phyloP scores from a whole-genome alignment of 2,329 filamentous ascomycete species.

The Tolypocladium tropicale region DNA sequence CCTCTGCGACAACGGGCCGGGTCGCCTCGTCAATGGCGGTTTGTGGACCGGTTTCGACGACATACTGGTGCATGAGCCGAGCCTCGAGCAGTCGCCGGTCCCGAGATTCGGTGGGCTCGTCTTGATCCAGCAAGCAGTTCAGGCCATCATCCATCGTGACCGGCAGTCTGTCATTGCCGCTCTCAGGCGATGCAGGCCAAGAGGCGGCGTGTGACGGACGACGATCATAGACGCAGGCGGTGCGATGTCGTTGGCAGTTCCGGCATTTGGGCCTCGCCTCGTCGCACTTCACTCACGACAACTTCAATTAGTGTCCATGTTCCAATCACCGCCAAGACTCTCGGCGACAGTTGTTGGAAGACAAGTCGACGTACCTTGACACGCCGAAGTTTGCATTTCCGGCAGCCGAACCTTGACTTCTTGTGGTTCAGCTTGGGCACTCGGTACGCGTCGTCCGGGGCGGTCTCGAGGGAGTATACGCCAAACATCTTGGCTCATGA shows the following conservation, averaged over 20 bases:
- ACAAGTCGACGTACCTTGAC: background rate
- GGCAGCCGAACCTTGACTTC: background rate
- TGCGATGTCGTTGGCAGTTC: background rate
- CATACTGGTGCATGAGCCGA: background rate
- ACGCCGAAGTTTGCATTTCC: background rate
- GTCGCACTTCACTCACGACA: background rate
- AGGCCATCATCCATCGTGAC: background rate
- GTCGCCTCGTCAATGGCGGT: background rate
- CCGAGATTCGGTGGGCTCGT: background rate
- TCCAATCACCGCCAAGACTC: background rate
- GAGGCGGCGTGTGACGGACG: background rate
- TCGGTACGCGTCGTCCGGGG: background rate
- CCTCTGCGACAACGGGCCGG: background rate
- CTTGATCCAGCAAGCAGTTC: background rate
- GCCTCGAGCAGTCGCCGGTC: background rate
- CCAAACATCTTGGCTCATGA: background rate
- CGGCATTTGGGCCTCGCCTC: background rate
- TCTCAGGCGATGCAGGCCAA: background rate
- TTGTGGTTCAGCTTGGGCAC: background rate
- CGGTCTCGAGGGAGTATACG: background rate
- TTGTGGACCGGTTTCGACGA: background rate
- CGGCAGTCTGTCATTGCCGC: background rate
- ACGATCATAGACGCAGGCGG: background rate
- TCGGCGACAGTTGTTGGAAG: background rate
- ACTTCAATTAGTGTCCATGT: background rate